Conservation (phyloP, 768 basidiomycete species). For the Kwoniella newhampshirensis region DNA sequence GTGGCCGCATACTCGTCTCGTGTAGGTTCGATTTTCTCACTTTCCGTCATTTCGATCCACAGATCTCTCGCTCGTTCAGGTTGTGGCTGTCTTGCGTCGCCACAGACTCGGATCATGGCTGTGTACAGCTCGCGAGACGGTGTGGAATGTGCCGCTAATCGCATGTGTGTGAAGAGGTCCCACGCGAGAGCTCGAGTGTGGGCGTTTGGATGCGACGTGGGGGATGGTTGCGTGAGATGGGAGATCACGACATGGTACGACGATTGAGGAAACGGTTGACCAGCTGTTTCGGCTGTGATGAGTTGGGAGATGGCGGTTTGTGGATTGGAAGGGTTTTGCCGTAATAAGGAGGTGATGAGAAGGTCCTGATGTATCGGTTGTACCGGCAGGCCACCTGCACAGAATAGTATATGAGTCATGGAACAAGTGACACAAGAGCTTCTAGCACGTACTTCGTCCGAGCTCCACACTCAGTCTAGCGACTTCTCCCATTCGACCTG, state of each 20-base stretch:
- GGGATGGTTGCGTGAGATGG: slow-evolving; percentile 54
- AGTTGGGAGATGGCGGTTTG: slow-evolving; percentile 66
- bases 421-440: slow-evolving; percentile 39
- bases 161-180: slow-evolving; percentile 95
- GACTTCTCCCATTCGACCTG: slow-evolving; percentile 21
- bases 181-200: slow-evolving; percentile 68
- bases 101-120: slow-evolving; percentile 84
- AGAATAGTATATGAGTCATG: slow-evolving; percentile 6
- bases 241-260: slow-evolving; percentile 70
- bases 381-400: not conserved
- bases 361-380: slow-evolving; percentile 18
- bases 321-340: slow-evolving; percentile 58
- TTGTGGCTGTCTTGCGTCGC: slow-evolving; percentile 61
- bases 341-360: slow-evolving; percentile 62
- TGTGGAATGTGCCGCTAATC: slow-evolving; percentile 83
- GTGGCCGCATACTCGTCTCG: slow-evolving; percentile 73
- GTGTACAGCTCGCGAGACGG: slow-evolving; percentile 74
- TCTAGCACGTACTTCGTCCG: slow-evolving; percentile 60
- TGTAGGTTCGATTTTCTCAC: slow-evolving; percentile 61
- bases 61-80: slow-evolving; percentile 90
- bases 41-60: slow-evolving; percentile 89
- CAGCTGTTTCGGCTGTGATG: slow-evolving; percentile 68
- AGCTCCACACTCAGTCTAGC: slow-evolving; percentile 9
- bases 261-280: slow-evolving; percentile 66
- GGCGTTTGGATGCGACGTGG: slow-evolving; percentile 56